Conservation (phyloP, 352 stramenopile genomes). For the Phytophthora boehmeriae region DNA sequence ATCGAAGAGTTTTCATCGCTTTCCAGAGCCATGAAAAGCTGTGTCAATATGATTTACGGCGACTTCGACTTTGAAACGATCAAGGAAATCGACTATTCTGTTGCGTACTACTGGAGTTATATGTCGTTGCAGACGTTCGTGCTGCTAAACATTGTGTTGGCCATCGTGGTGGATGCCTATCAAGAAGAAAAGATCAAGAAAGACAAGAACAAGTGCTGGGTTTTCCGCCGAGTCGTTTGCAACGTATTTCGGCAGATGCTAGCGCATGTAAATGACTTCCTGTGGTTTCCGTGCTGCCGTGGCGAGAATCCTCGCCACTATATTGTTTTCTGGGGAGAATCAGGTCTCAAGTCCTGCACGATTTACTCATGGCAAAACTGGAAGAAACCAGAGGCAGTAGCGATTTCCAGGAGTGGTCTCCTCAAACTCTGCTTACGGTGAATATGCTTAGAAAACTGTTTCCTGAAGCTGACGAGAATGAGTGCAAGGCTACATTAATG, state of each 20-base stretch:
- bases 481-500: slow-evolving; percentile 25
- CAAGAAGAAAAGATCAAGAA: slow-evolving; percentile 43
- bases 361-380: slow-evolving; percentile 11
- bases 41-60: slow-evolving; percentile 73
- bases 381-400: slow-evolving; percentile 6
- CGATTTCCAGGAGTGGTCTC: slow-evolving; percentile 12
- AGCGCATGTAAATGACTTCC: slow-evolving; percentile 24
- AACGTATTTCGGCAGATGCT: slow-evolving; percentile 33
- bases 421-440: slow-evolving; percentile 19
- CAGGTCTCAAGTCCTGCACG: slow-evolving; percentile 25
- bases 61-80: slow-evolving; percentile 66
- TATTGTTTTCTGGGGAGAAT: slow-evolving; percentile 31
- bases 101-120: slow-evolving; percentile 72
- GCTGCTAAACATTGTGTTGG: slow-evolving; percentile 77
- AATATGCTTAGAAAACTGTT: slow-evolving; percentile 23
- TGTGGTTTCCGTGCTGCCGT: slow-evolving; percentile 18
- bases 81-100: slow-evolving; percentile 46
- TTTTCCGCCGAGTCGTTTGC: slow-evolving; percentile 28
- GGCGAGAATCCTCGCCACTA: slow-evolving; percentile 13
- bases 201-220: slow-evolving; percentile 36
- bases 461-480: slow-evolving; percentile 15
- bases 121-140: slow-evolving; percentile 71
- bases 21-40: slow-evolving; percentile 48
- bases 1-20: slow-evolving; percentile 58
- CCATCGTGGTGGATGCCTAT: slow-evolving; percentile 74